phyloP scores from a whole-genome alignment of 805 yeast species.

The Nakazawaea populi region DNA sequence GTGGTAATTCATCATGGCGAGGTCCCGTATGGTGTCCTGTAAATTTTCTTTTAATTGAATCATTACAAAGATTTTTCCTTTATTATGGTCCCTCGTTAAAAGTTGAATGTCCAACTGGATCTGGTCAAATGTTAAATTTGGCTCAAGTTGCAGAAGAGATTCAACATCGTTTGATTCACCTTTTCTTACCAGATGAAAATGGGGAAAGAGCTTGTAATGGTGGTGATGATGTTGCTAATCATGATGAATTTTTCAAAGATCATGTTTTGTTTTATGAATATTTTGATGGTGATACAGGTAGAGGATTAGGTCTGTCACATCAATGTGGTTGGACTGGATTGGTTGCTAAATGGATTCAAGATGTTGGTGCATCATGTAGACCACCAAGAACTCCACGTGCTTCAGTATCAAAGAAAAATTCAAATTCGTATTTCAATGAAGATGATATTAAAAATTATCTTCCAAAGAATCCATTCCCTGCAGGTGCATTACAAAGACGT shows the following conservation, averaged over 20 bases:
- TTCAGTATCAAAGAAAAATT: slow-evolving; percentile 22
- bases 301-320: slow-evolving; percentile 90
- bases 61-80: slow-evolving; percentile 78
- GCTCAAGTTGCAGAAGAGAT: slow-evolving; percentile 89
- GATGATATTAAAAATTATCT: slow-evolving; percentile 35
- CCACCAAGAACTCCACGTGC: slow-evolving; percentile 39
- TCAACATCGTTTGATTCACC: slow-evolving; percentile 76
- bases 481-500: slow-evolving; percentile 51
- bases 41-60: slow-evolving; percentile 78
- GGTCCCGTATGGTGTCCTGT: slow-evolving; percentile 98
- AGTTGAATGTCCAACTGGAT: slow-evolving; percentile 83
- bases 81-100: slow-evolving; percentile 84
- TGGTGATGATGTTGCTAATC: slow-evolving; percentile 43
- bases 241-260: slow-evolving; percentile 69
- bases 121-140: slow-evolving; percentile 68
- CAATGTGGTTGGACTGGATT: slow-evolving; percentile 97
- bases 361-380: slow-evolving; percentile 70
- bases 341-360: slow-evolving; percentile 87
- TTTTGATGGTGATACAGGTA: slow-evolving; percentile 91
- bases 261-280: slow-evolving; percentile 78
- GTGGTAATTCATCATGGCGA: slow-evolving; percentile 96
- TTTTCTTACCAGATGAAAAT: slow-evolving; percentile 63
- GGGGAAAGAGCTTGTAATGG: slow-evolving; percentile 74
- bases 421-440: slow-evolving; percentile 18
- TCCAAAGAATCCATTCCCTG: slow-evolving; percentile 40